Evolutionary conservation across 2,329 filamentous ascomycete species (phyloP).

Genomic region (Monosporascus sp.): DNA sequence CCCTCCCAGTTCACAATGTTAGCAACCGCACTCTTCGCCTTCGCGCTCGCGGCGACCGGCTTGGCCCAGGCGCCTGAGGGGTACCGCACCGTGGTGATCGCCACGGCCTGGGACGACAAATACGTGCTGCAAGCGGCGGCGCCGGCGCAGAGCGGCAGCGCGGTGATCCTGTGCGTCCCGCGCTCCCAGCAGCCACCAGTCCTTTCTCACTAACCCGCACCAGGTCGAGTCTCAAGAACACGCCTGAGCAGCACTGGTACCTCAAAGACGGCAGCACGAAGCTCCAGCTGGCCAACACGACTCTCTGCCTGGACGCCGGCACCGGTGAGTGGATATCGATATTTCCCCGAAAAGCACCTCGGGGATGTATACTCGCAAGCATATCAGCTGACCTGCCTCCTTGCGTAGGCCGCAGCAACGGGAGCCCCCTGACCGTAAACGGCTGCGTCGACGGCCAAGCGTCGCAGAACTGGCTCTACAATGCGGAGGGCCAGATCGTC

Average conservation of each 20-base stretch:
- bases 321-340: conserved; percentile 2
- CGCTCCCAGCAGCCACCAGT: neutral
- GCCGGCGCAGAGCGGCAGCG: conserved; percentile 23
- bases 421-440: conserved; percentile 31
- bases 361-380: neutral
- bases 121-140: conserved; percentile 33
- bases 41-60: conserved; percentile 29
- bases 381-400: neutral
- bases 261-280: conserved; percentile 28
- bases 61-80: conserved; percentile 31
- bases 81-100: conserved; percentile 34
- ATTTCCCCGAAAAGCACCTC: conserved; percentile 9
- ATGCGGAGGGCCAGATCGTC: conserved; percentile 34
- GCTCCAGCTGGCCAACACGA: conserved; percentile 33
- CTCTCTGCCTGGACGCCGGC: conserved; percentile 36
- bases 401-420: neutral
- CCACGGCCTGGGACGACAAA: conserved; percentile 33
- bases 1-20: conserved; percentile 18
- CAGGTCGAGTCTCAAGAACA: conserved; percentile 27
- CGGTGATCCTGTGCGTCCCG: conserved; percentile 30
- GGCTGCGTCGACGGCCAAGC: conserved; percentile 28
- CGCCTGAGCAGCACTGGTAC: conserved; percentile 37
- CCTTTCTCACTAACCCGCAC: neutral
- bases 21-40: conserved; percentile 20
- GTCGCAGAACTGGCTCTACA: conserved; percentile 32